Evolutionary conservation across 768 basidiomycete genomes (phyloP).

Genomic region (Floccularia luteovirens): DNA sequence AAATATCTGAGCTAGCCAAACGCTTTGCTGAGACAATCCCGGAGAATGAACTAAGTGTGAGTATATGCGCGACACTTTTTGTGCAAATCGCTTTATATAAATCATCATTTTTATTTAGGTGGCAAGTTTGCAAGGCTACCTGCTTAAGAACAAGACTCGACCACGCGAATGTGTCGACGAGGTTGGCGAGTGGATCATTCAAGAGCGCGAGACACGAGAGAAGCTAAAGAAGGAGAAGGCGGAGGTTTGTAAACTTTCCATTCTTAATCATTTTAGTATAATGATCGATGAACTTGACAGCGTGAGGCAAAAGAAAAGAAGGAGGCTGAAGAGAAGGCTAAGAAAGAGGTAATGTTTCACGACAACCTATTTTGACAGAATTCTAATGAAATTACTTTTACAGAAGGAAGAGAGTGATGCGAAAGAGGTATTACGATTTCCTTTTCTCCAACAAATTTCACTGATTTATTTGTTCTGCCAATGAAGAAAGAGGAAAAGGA

Average conservation of each 20-base stretch:
- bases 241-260: slow-evolving; percentile 27
- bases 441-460: slow-evolving; percentile 5
- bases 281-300: slow-evolving; percentile 29
- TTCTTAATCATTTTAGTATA: slow-evolving; percentile 6
- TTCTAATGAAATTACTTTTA: slow-evolving; percentile 3
- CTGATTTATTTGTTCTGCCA: slow-evolving; percentile 12
- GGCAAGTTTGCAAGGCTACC: slow-evolving; percentile 77
- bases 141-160: slow-evolving; percentile 87
- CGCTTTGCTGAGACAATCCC: slow-evolving; percentile 78
- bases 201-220: slow-evolving; percentile 78
- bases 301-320: slow-evolving; percentile 77
- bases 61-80: slow-evolving; percentile 13
- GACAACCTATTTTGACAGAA: neutral
- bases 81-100: neutral
- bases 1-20: slow-evolving; percentile 73
- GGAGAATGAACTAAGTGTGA: slow-evolving; percentile 80
- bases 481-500: slow-evolving; percentile 46
- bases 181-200: slow-evolving; percentile 67
- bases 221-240: slow-evolving; percentile 78
- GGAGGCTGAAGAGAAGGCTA: slow-evolving; percentile 58
- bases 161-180: slow-evolving; percentile 81
- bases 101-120: slow-evolving; percentile 36
- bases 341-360: slow-evolving; percentile 38
- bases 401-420: slow-evolving; percentile 42
- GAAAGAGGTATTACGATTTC: slow-evolving; percentile 36